These are phyloP conservation scores for Zoysia japonica DNA, from an alignment of 176 grass and related monocot genomes.

Conservation along the genomic window DNA sequence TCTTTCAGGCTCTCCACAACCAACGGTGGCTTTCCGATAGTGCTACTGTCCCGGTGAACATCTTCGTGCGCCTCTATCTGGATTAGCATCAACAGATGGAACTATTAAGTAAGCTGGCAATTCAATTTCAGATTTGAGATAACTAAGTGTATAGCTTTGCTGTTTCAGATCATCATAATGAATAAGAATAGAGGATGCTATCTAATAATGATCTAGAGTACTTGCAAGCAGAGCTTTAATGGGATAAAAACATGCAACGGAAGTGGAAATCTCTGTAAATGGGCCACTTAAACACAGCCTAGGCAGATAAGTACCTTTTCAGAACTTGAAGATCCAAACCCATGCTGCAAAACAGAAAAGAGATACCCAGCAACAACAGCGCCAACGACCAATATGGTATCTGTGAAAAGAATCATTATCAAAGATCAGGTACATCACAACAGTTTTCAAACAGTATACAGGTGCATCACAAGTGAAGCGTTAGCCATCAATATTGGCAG, in stretches of 20 bases:
- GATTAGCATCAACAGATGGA: conserved; percentile 18
- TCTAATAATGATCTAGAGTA: conserved; percentile 3
- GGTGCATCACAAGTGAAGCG: conserved; percentile 8
- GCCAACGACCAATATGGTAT: conserved; percentile 85
- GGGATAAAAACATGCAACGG: neutral
- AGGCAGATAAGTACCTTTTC: conserved; percentile 52
- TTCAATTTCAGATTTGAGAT: neutral
- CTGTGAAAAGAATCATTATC: conserved; percentile 51
- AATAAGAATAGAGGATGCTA: neutral
- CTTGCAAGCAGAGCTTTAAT: neutral
- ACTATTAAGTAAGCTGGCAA: neutral
- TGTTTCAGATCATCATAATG: neutral
- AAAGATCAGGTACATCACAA: conserved; percentile 19
- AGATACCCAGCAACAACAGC: conserved; percentile 91
- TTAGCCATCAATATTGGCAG: neutral
- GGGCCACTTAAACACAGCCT: neutral
- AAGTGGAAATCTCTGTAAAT: neutral
- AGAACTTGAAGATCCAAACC: conserved; percentile 66
- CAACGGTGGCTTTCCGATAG: conserved; percentile 49
- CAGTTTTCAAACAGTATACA: neutral
- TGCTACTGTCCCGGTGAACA: conserved; percentile 45
- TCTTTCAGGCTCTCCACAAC: conserved; percentile 86
- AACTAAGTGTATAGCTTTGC: neutral
- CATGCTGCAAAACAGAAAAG: conserved; percentile 83
- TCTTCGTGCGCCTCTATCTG: conserved; percentile 61